Conservation (phyloP, 345 rosid genomes). For the Boechera stricta region DNA sequence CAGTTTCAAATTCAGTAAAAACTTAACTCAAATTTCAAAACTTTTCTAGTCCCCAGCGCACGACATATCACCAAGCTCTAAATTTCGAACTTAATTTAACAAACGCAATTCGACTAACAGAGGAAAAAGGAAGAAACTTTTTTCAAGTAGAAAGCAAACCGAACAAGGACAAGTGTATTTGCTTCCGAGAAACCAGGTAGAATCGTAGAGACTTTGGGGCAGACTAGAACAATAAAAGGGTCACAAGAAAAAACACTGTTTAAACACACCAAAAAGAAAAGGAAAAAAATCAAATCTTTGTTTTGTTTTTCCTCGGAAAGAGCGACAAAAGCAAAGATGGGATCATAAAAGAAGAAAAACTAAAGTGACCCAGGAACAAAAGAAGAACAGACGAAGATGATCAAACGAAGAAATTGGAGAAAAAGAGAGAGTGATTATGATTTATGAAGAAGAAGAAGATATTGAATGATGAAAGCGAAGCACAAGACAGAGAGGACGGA, state of each 20-base stretch:
- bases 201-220: constrained; percentile 7
- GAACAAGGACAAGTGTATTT: constrained; percentile 28
- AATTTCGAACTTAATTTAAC: neutral
- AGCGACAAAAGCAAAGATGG: constrained; percentile 15
- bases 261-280: constrained; percentile 13
- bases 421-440: constrained; percentile 22
- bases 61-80: too few relatives aligned
- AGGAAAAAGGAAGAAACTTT: constrained; percentile 7
- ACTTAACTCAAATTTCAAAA: neutral
- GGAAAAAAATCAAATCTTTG: constrained; percentile 26
- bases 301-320: constrained; percentile 40
- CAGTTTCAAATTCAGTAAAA: neutral
- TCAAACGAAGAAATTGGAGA: constrained; percentile 1
- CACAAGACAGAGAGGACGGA: constrained; percentile 43
- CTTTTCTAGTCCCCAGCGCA: neutral
- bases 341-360: constrained; percentile 23
- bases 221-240: neutral
- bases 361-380: neutral
- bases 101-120: neutral
- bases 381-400: constrained; percentile 3
- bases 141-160: constrained; percentile 27
- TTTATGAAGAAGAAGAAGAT: constrained; percentile 17
- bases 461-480: constrained; percentile 41
- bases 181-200: constrained; percentile 32
- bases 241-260: neutral